Evolutionary conservation across 371 early-diverging fungal genomes (phyloP), one percentile per base, ranked within the genome.

Genomic region (Paraphysoderma sedebokerense): DNA sequence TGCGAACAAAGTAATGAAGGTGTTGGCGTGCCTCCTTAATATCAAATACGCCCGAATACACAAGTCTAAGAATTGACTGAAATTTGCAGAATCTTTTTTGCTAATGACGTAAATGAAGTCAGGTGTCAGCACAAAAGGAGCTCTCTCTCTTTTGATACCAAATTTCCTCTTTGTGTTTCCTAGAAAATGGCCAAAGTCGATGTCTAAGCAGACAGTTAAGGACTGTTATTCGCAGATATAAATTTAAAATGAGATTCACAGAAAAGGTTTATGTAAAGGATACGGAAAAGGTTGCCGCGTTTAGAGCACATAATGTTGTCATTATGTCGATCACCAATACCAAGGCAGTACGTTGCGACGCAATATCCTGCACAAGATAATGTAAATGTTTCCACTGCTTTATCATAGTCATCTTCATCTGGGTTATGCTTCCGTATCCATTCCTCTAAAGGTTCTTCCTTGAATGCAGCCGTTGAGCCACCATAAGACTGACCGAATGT

Each of bases 161-260:
- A 53, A 53, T 31, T 53, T 53, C 6, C 47, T 17, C 47, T 53
- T 53, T 13, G 46, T 54, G 19, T 53, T 59, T 27, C 62, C 62
- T 22, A 61, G 44, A 47, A 61, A 51, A 34, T 61, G 58, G 20
- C 58, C 53, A 50, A 54, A 62, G 53, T 62, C 62, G 36, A 62
- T 54, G 48, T 62, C n/a, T n/a, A n/a, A n/a, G n/a, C n/a, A n/a
- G n/a, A n/a, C n/a, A n/a, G n/a, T n/a, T n/a, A n/a, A n/a, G n/a
- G n/a, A n/a, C n/a, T n/a, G n/a, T n/a, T n/a, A n/a, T n/a, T n/a
- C n/a, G n/a, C n/a, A n/a, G n/a, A n/a, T n/a, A n/a, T n/a, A n/a
- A n/a, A n/a, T n/a, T n/a, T n/a, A n/a, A n/a, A n/a, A n/a, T n/a
- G n/a, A n/a, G n/a, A n/a, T n/a, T n/a, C n/a, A n/a, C n/a, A n/a